Evolutionary conservation across 345 rosid species (phyloP).

Genomic region (Euphorbia lathyris): DNA sequence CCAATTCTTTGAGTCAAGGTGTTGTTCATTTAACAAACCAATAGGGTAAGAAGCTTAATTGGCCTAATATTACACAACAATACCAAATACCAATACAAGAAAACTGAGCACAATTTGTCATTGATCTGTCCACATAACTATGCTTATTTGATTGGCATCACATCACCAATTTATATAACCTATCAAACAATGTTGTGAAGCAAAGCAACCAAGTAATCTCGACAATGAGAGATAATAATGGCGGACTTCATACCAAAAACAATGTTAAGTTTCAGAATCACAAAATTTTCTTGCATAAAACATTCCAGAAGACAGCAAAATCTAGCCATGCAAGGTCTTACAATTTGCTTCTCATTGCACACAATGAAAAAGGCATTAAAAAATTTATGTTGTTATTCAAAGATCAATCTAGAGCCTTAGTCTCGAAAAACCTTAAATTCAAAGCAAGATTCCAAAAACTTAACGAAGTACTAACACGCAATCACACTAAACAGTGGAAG

Average conservation of each 20-base stretch:
- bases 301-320: neutral
- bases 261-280: neutral
- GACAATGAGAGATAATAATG: neutral
- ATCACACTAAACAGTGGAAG: no score
- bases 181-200: neutral
- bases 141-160: neutral
- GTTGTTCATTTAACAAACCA: conserved; percentile 36
- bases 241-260: neutral
- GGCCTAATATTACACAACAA: no score
- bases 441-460: neutral
- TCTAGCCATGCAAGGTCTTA: neutral
- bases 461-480: no score
- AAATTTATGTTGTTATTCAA: no score
- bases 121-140: neutral
- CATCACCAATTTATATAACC: neutral
- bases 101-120: neutral
- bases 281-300: neutral
- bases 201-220: neutral
- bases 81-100: neutral
- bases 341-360: no score
- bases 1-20: conserved; percentile 74
- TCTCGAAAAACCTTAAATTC: no score
- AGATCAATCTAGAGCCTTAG: no score
- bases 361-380: no score
- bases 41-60: no score